Evolutionary conservation across 768 basidiomycete species (phyloP).

Genomic region (Boletus rufocinnamomeus): DNA sequence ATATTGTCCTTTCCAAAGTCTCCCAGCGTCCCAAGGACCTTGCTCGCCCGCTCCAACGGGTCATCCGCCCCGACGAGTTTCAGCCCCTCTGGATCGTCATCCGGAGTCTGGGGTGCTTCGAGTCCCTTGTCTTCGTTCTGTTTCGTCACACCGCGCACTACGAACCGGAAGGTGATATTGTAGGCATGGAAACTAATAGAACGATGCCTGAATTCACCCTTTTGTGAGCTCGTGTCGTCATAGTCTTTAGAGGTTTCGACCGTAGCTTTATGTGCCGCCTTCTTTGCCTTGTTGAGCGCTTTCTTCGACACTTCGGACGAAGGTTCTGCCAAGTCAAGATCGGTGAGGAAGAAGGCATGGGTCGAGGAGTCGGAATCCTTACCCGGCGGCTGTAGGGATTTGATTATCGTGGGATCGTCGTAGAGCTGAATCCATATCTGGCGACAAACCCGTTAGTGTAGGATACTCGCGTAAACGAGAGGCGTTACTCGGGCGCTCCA

Average conservation of each 20-base stretch:
- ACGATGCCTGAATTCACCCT: constrained; percentile 47
- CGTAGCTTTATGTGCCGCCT: constrained; percentile 60
- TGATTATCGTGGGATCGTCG: constrained; percentile 68
- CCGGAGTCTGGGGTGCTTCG: constrained; percentile 55
- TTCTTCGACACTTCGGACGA: constrained; percentile 57
- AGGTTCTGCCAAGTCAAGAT: constrained; percentile 14
- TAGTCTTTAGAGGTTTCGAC: constrained; percentile 42
- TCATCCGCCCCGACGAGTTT: constrained; percentile 64
- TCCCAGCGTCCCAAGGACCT: constrained; percentile 64
- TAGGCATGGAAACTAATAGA: constrained; percentile 11
- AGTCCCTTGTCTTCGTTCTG: constrained; percentile 70
- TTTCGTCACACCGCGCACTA: constrained; percentile 29
- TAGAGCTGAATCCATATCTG: constrained; percentile 75
- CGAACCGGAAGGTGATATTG: constrained; percentile 18
- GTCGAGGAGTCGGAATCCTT: constrained; percentile 22
- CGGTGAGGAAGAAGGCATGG: constrained; percentile 28
- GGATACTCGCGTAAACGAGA: constrained; percentile 8
- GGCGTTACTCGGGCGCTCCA: constrained; percentile 63
- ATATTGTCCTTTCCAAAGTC: constrained; percentile 52
- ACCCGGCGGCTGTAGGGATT: constrained; percentile 41
- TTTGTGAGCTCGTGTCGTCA: constrained; percentile 54
- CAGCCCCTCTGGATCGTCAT: constrained; percentile 83
- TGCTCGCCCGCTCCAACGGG: constrained; percentile 74
- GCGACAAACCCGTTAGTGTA: constrained; percentile 13
- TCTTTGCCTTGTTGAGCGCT: constrained; percentile 86